These are phyloP conservation scores for Kurtzmaniella quercitrusa DNA, from an alignment of 1,139 yeast species.

Conservation along the genomic window DNA sequence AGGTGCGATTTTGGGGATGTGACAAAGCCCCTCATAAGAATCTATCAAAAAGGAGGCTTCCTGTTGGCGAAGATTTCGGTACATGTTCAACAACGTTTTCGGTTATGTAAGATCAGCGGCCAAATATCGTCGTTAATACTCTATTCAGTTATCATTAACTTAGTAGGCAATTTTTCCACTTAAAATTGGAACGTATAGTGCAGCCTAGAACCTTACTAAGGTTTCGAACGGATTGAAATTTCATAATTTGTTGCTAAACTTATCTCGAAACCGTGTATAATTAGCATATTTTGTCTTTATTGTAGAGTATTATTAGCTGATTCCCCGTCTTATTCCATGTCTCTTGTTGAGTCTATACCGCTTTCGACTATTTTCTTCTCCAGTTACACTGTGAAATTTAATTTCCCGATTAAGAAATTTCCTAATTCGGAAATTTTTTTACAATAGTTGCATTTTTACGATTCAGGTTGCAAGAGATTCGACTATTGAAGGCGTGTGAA, in stretches of 20 bases:
- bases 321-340: not conserved
- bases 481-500: slow-evolving; percentile 3
- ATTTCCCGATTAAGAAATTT: slow-evolving; percentile 12
- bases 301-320: not conserved
- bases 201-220: not conserved
- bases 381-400: slow-evolving; percentile 1
- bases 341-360: not conserved
- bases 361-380: not conserved
- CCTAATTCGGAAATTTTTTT: slow-evolving; percentile 7
- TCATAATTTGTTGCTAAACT: not conserved
- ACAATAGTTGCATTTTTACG: slow-evolving; percentile 1
- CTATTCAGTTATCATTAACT: not conserved
- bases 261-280: not conserved
- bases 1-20: too few relatives aligned
- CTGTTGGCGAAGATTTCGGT: not conserved
- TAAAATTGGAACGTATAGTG: not conserved
- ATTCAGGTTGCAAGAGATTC: slow-evolving; percentile 2
- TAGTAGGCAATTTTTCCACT: not conserved
- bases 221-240: not conserved
- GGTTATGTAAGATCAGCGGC: not conserved
- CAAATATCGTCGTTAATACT: not conserved
- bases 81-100: not conserved
- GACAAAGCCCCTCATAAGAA: too few relatives aligned
- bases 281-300: not conserved
- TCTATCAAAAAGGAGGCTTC: not conserved